phyloP scores from a whole-genome alignment of 768 basidiomycete species.

The Naganishia vaughanmartiniae region DNA sequence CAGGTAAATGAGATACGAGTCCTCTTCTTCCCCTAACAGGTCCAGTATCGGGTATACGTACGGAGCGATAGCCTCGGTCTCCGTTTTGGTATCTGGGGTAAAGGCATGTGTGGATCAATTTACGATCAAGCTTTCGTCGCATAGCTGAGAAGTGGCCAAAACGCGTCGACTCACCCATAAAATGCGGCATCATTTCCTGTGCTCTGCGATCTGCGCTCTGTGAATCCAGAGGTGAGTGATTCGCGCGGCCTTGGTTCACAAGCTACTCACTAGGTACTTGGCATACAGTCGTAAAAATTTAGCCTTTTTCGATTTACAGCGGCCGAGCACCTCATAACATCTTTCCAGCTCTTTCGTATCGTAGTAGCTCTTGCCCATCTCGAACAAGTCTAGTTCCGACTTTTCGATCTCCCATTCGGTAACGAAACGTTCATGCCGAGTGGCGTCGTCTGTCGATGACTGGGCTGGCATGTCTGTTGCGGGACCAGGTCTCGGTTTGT shows the following conservation, averaged over 20 bases:
- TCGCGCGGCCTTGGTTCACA: background rate
- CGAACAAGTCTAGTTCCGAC: constrained; percentile 39
- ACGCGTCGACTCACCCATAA: constrained; percentile 61
- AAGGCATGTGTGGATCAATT: background rate
- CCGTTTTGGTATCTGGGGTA: constrained; percentile 45
- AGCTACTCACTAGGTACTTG: constrained; percentile 71
- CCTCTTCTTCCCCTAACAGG: constrained; percentile 42
- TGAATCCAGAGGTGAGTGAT: constrained; percentile 15
- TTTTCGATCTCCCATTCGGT: constrained; percentile 36
- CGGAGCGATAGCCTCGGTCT: constrained; percentile 46
- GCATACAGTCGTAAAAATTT: constrained; percentile 76
- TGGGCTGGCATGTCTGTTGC: constrained; percentile 31
- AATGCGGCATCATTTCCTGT: constrained; percentile 66
- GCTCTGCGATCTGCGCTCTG: constrained; percentile 81
- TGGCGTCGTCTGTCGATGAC: constrained; percentile 31
- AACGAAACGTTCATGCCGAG: constrained; percentile 31
- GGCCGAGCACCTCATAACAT: constrained; percentile 64
- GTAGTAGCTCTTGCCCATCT: constrained; percentile 67
- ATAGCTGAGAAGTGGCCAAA: background rate
- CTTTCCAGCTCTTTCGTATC: constrained; percentile 75
- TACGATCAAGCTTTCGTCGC: background rate
- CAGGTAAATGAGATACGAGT: constrained; percentile 49
- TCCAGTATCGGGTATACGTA: constrained; percentile 44
- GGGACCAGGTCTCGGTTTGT: constrained; percentile 37
- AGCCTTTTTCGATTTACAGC: constrained; percentile 69